Conservation (phyloP, 768 basidiomycete species). For the Trametes cinnabarina region DNA sequence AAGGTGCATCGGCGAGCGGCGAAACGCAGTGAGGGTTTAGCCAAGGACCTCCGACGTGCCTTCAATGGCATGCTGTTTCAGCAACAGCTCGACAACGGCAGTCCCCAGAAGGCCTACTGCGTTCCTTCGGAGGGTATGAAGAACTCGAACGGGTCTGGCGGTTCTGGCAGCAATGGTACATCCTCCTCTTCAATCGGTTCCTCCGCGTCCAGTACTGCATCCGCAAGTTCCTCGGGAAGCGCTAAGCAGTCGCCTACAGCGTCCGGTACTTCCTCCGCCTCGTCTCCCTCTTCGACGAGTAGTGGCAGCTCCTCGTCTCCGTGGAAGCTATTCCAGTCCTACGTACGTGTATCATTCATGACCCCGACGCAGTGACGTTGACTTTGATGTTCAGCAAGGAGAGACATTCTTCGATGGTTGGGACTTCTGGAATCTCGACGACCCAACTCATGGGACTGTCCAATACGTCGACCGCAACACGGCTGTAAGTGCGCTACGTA, state of each 20-base stretch:
- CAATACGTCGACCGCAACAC: conserved; percentile 62
- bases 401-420: conserved; percentile 79
- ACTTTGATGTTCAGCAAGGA: conserved; percentile 46
- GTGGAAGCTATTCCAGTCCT: conserved; percentile 53
- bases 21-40: conserved; percentile 59
- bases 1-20: conserved; percentile 59
- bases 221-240: conserved; percentile 14
- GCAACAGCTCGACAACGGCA: conserved; percentile 10
- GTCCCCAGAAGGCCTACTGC: conserved; percentile 34
- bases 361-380: neutral
- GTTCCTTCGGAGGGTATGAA: conserved; percentile 24
- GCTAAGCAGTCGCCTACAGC: conserved; percentile 16
- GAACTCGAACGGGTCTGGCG: neutral
- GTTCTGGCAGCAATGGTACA: conserved; percentile 6
- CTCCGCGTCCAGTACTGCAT: neutral
- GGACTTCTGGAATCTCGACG: conserved; percentile 63
- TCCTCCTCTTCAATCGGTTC: conserved; percentile 2
- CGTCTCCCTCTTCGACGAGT: conserved; percentile 13
- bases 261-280: conserved; percentile 2
- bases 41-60: conserved; percentile 67
- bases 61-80: conserved; percentile 51
- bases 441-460: conserved; percentile 78
- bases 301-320: conserved; percentile 20
- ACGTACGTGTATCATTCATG: conserved; percentile 42
- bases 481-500: conserved; percentile 43